Conservation (phyloP, 495 filamentous ascomycete genomes). For the Mytilinidion resinicola region DNA sequence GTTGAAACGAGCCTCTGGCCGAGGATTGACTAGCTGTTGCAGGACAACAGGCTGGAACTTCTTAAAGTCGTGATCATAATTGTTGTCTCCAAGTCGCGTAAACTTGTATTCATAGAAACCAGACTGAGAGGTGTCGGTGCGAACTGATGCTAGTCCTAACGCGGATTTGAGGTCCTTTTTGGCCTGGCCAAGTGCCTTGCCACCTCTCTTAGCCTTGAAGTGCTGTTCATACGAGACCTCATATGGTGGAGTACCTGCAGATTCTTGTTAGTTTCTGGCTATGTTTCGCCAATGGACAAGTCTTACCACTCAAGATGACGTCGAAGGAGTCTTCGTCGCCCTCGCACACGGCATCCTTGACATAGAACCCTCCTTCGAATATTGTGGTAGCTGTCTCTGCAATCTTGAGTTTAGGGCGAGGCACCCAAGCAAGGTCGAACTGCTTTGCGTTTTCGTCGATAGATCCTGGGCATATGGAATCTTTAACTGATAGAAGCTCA, state of each 20-base stretch:
- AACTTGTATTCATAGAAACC: conserved; percentile 84
- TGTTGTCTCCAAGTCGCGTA: conserved; percentile 66
- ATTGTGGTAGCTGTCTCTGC: conserved; percentile 51
- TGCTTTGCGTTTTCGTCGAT: conserved; percentile 63
- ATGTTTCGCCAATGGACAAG: background rate
- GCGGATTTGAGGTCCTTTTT: conserved; percentile 65
- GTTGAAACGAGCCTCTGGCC: conserved; percentile 71
- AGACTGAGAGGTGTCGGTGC: conserved; percentile 75
- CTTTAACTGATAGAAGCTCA: conserved; percentile 67
- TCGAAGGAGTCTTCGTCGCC: conserved; percentile 87
- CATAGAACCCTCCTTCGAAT: conserved; percentile 43
- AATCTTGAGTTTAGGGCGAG: conserved; percentile 65
- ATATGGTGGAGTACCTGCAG: conserved; percentile 68
- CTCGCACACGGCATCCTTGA: conserved; percentile 82
- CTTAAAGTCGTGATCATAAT: conserved; percentile 68
- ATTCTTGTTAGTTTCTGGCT: background rate
- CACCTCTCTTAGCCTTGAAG: conserved; percentile 56
- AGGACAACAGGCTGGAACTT: conserved; percentile 60
- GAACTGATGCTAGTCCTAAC: conserved; percentile 62
- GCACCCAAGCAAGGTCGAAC: conserved; percentile 79
- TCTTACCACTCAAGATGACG: conserved; percentile 64
- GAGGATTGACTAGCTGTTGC: conserved; percentile 72
- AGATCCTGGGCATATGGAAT: conserved; percentile 70
- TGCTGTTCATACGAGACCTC: conserved; percentile 73
- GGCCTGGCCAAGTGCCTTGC: conserved; percentile 44